Evolutionary conservation across 2,329 filamentous ascomycete genomes (phyloP).

Genomic region (Alternaria infectoria): DNA sequence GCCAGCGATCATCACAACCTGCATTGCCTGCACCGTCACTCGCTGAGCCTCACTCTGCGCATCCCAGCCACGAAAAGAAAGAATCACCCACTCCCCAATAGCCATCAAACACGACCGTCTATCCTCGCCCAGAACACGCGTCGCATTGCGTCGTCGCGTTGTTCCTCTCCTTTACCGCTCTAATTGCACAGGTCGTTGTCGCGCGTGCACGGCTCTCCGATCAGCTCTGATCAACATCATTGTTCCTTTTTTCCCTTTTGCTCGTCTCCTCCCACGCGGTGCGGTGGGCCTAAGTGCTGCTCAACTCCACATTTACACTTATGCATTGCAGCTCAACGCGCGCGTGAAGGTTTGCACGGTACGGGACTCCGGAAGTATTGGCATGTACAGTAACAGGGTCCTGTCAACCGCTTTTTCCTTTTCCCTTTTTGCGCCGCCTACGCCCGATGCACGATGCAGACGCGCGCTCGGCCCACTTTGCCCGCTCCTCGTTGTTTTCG

Average conservation of each 20-base stretch:
- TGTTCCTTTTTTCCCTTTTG: neutral
- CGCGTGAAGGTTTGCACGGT: neutral
- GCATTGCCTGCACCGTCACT: neutral
- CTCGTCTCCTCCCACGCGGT: neutral
- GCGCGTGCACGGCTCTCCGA: neutral
- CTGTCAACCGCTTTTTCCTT: neutral
- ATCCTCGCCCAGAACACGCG: neutral
- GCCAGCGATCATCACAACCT: neutral
- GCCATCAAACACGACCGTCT: neutral
- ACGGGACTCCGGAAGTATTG: neutral
- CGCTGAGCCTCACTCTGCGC: neutral
- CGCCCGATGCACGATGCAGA: neutral
- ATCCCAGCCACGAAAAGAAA: neutral
- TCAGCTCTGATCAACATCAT: neutral
- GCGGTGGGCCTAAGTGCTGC: neutral
- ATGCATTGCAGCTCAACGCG: neutral
- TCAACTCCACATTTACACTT: neutral
- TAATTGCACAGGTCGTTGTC: neutral
- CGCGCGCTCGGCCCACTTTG: neutral
- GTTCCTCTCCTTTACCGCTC: neutral
- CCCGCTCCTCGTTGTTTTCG: neutral
- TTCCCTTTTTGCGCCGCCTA: neutral
- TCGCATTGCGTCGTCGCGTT: slow-evolving; percentile 1
- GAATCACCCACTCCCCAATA: neutral
- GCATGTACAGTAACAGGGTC: neutral